Evolutionary conservation across 2,329 filamentous ascomycete species (phyloP).

Genomic region (Xylariaceae sp.): DNA sequence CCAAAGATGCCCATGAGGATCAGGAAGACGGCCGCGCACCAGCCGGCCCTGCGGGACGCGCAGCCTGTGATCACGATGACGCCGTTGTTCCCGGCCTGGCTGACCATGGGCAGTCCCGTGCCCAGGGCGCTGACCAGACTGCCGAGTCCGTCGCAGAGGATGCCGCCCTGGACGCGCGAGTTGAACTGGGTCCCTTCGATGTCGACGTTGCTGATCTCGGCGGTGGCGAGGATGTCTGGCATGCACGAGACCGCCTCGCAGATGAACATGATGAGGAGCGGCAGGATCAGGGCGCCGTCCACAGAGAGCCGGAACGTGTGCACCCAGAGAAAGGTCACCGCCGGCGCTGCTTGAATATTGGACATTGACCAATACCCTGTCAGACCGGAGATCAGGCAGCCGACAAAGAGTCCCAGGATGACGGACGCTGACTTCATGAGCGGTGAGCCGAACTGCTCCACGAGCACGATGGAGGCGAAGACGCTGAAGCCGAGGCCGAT

Average conservation of each 20-base stretch:
- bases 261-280: slow-evolving; percentile 55
- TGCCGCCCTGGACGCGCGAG: slow-evolving; percentile 61
- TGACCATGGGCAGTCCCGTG: slow-evolving; percentile 62
- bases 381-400: slow-evolving; percentile 59
- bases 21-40: slow-evolving; percentile 58
- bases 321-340: slow-evolving; percentile 63
- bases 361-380: slow-evolving; percentile 56
- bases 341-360: slow-evolving; percentile 53
- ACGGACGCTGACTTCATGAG: slow-evolving; percentile 65
- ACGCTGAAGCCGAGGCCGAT: slow-evolving; percentile 62
- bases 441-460: slow-evolving; percentile 60
- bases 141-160: slow-evolving; percentile 60
- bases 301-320: slow-evolving; percentile 59
- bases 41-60: slow-evolving; percentile 60
- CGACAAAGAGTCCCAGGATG: slow-evolving; percentile 55
- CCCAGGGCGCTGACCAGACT: slow-evolving; percentile 54
- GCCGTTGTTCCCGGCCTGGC: slow-evolving; percentile 63
- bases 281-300: slow-evolving; percentile 59
- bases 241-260: slow-evolving; percentile 57
- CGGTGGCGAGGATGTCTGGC: slow-evolving; percentile 56
- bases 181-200: slow-evolving; percentile 59
- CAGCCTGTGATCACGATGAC: slow-evolving; percentile 62
- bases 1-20: slow-evolving; percentile 57
- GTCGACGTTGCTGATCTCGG: slow-evolving; percentile 31
- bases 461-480: slow-evolving; percentile 56